Percentiles rank a stretch among this genome's conserved stretches.
These are phyloP conservation scores for Pichiaceae sp. DNA, from an alignment of 1,139 yeast genomes.

Conservation along the genomic window DNA sequence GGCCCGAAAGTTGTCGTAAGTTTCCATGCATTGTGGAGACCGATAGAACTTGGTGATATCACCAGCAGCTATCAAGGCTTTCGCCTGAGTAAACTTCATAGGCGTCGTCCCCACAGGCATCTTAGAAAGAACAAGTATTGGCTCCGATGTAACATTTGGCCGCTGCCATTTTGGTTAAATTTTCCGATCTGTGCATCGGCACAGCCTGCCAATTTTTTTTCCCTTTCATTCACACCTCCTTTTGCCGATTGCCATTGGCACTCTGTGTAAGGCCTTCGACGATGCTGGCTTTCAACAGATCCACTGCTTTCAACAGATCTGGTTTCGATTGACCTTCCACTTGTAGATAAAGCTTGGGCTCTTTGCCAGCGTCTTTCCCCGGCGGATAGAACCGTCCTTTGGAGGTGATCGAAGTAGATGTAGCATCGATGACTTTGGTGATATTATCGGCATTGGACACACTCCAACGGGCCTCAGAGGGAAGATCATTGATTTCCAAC, in stretches of 20 bases:
- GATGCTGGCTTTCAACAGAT: slow-evolving; percentile 51
- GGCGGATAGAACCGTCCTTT: slow-evolving; percentile 75
- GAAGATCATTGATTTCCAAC: slow-evolving; percentile 75
- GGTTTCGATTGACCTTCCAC: slow-evolving; percentile 70
- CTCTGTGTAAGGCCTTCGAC: no score
- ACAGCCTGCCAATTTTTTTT: no score
- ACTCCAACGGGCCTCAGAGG: slow-evolving; percentile 77
- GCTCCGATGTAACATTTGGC: not conserved
- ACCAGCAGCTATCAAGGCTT: slow-evolving; percentile 4
- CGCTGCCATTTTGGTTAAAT: no score
- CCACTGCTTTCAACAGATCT: slow-evolving; percentile 60
- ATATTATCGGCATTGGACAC: slow-evolving; percentile 67
- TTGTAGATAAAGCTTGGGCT: slow-evolving; percentile 68
- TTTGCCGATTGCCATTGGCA: no score
- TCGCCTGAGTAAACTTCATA: slow-evolving; percentile 10
- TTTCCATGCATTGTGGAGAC: slow-evolving; percentile 13
- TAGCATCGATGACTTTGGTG: slow-evolving; percentile 57
- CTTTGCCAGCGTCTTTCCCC: slow-evolving; percentile 43
- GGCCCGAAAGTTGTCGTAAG: slow-evolving; percentile 17
- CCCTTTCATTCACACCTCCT: not conserved
- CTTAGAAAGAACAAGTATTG: not conserved
- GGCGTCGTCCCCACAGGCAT: slow-evolving; percentile 9
- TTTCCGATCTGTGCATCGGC: no score
- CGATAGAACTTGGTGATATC: slow-evolving; percentile 13
- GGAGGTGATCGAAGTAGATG: slow-evolving; percentile 73